phyloP scores from a whole-genome alignment of 345 rosid species.

The Atalantia buxifolia region DNA sequence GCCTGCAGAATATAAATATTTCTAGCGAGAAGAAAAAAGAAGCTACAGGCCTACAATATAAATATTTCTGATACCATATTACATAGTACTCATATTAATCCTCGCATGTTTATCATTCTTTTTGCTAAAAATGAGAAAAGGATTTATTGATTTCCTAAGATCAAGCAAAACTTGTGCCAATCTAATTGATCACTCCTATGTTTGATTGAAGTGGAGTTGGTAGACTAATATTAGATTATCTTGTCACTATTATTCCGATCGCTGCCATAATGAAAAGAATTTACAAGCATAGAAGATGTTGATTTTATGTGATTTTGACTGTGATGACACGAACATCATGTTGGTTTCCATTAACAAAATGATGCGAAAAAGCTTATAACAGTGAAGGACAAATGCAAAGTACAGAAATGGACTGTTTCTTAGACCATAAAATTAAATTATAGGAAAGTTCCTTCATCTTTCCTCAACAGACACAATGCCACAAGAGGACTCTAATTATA shows the following conservation, averaged over 20 bases:
- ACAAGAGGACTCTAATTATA: slow-evolving; percentile 6
- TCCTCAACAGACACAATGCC: slow-evolving; percentile 12
- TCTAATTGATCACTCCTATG: neutral
- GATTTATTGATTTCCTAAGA: neutral
- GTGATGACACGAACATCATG: slow-evolving; percentile 21
- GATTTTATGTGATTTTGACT: slow-evolving; percentile 14
- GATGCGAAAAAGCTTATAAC: slow-evolving; percentile 1
- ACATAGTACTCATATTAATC: too few species aligned
- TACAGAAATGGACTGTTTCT: slow-evolving; percentile 22
- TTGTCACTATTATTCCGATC: too few species aligned
- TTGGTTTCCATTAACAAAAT: slow-evolving; percentile 15
- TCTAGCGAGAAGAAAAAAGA: too few species aligned
- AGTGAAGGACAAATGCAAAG: slow-evolving; percentile 28
- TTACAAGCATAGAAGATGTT: neutral
- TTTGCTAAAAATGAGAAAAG: neutral
- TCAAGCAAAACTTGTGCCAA: neutral
- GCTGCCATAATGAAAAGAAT: neutral
- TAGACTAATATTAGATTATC: neutral
- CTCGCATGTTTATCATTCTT: neutral
- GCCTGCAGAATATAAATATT: slow-evolving; percentile 18
- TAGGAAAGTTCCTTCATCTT: slow-evolving; percentile 43
- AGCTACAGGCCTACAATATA: too few species aligned
- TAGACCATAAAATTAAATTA: slow-evolving; percentile 5
- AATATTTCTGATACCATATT: too few species aligned
- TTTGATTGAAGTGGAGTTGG: neutral